Conservation (phyloP, 2,329 filamentous ascomycete species). For the Nothophoma quercina region DNA sequence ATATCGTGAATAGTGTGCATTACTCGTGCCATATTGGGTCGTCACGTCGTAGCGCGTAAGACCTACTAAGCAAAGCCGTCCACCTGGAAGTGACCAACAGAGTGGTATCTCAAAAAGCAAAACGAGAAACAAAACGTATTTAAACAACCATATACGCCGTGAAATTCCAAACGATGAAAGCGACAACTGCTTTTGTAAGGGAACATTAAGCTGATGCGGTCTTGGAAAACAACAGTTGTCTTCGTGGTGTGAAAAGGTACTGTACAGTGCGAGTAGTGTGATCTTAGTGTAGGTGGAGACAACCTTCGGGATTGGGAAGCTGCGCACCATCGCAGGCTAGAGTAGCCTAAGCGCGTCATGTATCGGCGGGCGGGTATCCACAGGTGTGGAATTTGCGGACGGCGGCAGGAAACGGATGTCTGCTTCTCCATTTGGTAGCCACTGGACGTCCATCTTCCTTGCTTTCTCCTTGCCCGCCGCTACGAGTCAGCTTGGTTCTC, state of each 20-base stretch:
- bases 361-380: conserved; percentile 20
- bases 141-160: neutral
- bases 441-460: conserved; percentile 48
- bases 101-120: conserved; percentile 29
- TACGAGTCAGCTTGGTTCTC: conserved; percentile 42
- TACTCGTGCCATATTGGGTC: neutral
- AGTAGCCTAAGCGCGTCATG: conserved; percentile 13
- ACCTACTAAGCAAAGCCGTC: conserved; percentile 3
- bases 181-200: neutral
- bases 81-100: conserved; percentile 21
- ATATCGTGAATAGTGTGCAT: neutral
- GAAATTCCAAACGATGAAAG: neutral
- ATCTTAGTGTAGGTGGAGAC: neutral
- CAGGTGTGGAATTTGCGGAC: conserved; percentile 27
- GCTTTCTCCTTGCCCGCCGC: conserved; percentile 42
- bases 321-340: neutral
- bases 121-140: neutral
- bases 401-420: conserved; percentile 44
- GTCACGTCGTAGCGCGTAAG: neutral
- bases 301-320: no score
- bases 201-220: neutral
- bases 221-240: neutral
- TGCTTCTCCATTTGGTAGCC: conserved; percentile 44
- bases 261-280: neutral
- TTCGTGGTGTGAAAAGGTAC: neutral